Evolutionary conservation across 345 rosid genomes (phyloP).

Genomic region (Lenwebbia sp.): DNA sequence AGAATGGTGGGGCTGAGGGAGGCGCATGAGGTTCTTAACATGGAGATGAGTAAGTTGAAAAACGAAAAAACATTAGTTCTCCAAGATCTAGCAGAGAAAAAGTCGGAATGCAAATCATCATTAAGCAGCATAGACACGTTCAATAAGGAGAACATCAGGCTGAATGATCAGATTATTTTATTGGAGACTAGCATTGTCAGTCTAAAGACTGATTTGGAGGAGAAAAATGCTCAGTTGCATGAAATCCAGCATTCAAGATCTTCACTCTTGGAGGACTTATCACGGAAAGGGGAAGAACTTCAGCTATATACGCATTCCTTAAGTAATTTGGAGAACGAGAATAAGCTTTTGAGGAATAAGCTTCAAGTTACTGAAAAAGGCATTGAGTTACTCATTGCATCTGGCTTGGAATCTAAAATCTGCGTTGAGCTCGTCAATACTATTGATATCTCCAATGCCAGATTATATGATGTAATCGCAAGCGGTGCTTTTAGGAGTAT

Average conservation of each 20-base stretch:
- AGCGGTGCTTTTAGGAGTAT: constrained; percentile 18
- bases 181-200: constrained; percentile 36
- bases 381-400: constrained; percentile 17
- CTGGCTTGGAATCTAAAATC: constrained; percentile 21
- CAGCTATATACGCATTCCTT: constrained; percentile 17
- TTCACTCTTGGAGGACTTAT: constrained; percentile 26
- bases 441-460: constrained; percentile 5
- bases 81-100: constrained; percentile 37
- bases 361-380: constrained; percentile 14
- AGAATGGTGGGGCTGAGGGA: constrained; percentile 16
- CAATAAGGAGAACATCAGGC: constrained; percentile 21
- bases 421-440: constrained; percentile 16
- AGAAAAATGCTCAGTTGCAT: constrained; percentile 37
- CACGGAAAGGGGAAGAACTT: constrained; percentile 29
- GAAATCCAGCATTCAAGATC: constrained; percentile 37
- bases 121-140: constrained; percentile 7
- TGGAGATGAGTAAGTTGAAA: constrained; percentile 22
- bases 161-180: constrained; percentile 27
- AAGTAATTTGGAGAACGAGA: constrained; percentile 32
- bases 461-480: constrained; percentile 8
- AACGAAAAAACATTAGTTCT: constrained; percentile 23
- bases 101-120: constrained; percentile 26
- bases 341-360: constrained; percentile 17
- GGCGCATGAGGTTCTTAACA: constrained; percentile 17
- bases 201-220: constrained; percentile 40